These are phyloP conservation scores for Saccharomycopsis fodiens DNA, from an alignment of 805 yeast species.

Conservation along the genomic window DNA sequence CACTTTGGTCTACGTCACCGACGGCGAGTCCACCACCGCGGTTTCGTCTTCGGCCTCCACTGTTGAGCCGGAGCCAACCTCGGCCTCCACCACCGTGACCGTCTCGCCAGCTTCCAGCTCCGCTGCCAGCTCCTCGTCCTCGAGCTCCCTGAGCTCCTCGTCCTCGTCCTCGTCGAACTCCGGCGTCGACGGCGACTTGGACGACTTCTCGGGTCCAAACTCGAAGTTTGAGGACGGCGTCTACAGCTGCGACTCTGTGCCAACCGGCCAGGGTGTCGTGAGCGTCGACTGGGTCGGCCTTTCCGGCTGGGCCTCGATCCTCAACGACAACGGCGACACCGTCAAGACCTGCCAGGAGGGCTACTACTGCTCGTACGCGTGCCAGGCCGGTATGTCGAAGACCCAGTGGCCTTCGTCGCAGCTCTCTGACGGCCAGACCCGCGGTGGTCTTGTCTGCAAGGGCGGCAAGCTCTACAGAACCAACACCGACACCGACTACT, in stretches of 20 bases:
- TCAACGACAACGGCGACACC: slow-evolving; percentile 42
- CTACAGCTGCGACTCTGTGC: slow-evolving; percentile 57
- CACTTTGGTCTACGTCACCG: slow-evolving; percentile 35
- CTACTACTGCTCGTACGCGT: slow-evolving; percentile 91
- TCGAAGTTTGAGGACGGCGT: slow-evolving; percentile 63
- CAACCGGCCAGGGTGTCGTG: slow-evolving; percentile 78
- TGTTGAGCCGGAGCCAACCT: slow-evolving; percentile 7
- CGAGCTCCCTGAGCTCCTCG: slow-evolving; percentile 28
- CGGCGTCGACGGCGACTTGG: slow-evolving; percentile 50
- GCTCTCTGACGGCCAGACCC: slow-evolving; percentile 81
- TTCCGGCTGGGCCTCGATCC: slow-evolving; percentile 79
- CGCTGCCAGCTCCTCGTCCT: slow-evolving; percentile 23
- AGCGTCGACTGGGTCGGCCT: slow-evolving; percentile 62
- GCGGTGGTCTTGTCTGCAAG: slow-evolving; percentile 88
- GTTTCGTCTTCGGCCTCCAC: slow-evolving; percentile 13
- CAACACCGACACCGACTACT: slow-evolving; percentile 54
- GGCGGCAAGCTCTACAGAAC: slow-evolving; percentile 79
- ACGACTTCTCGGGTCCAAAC: slow-evolving; percentile 48
- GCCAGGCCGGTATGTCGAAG: slow-evolving; percentile 98
- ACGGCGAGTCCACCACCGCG: slow-evolving; percentile 26
- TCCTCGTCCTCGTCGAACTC: slow-evolving; percentile 28
- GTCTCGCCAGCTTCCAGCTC: slow-evolving; percentile 19
- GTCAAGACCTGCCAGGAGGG: slow-evolving; percentile 78
- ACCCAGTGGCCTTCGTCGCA: slow-evolving; percentile 92
- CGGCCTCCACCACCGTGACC: slow-evolving; percentile 12